Evolutionary conservation across 352 stramenopile genomes (phyloP), one percentile per base, ranked within the genome.

Genomic region (Phytophthora tentaculata): DNA sequence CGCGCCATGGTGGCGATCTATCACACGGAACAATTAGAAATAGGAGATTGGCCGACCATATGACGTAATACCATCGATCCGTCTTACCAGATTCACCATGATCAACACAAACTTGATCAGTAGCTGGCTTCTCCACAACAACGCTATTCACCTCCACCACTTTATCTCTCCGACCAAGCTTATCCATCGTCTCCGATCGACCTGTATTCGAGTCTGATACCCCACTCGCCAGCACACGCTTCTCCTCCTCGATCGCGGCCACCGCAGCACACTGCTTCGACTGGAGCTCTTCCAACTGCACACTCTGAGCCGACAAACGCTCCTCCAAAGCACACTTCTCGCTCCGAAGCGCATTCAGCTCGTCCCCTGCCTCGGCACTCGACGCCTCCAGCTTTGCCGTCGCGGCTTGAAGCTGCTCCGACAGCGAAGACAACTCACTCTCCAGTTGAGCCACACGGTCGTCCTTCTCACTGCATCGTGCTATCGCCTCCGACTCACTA

Each of bases 181-280:
- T n/a, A n/a, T n/a, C n/a, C n/a, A n/a, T n/a, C n/a, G n/a, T n/a
- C n/a, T n/a, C n/a, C n/a, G n/a, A n/a, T 24, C 63, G 53, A 23
- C 63, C 60, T 29, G 56, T 67, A 52, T 73, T 66, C 51, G 70
- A 9, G 26, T 8, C 24, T 45, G 39, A 69, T 28, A 77, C 60
- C 45, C 72, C 64, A n/a, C 48, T 75, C 57, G 26, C 52, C 61
- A 77, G 35, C 49, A 51, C 29, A 48, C 55, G 20, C 52, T 68
- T 77, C 56, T 74, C 52, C 39, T 69, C 60, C 55, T 74, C 61
- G 56, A 75, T 28, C 12, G 41, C 52, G 47, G 44, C 23, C 58
- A 67, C 22, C 29, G 28, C 58, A 67, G 60, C 47, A 56, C 23
- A 48, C 45, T 71, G 58, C 62, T 49, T 20, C 14, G 45, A 29